phyloP scores from a whole-genome alignment of 176 grass and related monocot species.

The Eleusine indica region DNA sequence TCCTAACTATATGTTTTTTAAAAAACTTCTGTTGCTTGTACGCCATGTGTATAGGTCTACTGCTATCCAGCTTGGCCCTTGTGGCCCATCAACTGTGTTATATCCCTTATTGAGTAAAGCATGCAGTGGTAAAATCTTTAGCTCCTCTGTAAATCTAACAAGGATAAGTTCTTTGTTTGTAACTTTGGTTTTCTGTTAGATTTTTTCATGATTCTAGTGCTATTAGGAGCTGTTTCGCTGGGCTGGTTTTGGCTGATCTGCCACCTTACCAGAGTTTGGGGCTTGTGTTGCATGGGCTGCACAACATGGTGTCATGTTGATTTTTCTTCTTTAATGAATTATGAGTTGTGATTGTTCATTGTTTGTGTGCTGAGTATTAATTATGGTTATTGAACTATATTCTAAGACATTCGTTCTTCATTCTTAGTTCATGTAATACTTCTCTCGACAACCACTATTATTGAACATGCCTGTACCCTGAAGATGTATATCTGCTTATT shows the following conservation, averaged over 20 bases:
- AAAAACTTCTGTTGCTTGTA: background rate
- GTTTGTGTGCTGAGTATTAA: background rate
- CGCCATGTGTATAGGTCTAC: background rate
- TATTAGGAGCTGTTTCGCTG: background rate
- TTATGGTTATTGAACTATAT: slow-evolving; percentile 15
- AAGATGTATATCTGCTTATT: background rate
- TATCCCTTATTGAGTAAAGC: background rate
- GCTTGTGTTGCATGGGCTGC: background rate
- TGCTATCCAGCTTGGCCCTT: background rate
- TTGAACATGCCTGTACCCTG: background rate
- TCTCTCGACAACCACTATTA: background rate
- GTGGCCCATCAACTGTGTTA: background rate
- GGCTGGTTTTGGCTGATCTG: background rate
- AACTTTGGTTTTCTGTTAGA: background rate
- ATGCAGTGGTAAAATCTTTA: background rate
- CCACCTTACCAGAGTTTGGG: background rate
- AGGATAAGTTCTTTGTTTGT: background rate
- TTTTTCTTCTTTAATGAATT: slow-evolving; percentile 14
- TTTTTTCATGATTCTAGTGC: background rate
- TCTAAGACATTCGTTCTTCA: background rate
- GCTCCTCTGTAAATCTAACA: background rate
- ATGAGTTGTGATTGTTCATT: background rate
- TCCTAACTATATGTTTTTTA: no score
- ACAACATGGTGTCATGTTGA: background rate
- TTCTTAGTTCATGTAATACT: background rate